Evolutionary conservation across 202 grass and related monocot genomes (phyloP).

Genomic region (Setaria viridis): DNA sequence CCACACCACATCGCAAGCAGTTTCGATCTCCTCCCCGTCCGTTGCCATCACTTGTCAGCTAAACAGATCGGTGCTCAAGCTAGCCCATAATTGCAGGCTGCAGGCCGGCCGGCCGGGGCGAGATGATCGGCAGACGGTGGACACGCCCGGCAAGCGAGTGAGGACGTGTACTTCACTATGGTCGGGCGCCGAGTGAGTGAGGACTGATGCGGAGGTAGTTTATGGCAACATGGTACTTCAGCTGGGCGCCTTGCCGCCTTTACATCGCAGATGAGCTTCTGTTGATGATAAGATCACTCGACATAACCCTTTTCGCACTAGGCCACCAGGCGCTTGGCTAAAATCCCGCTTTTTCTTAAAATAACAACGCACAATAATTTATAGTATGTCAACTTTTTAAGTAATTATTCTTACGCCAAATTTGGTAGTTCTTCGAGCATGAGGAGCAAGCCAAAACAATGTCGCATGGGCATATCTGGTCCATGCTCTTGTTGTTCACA

Average conservation of each 20-base stretch:
- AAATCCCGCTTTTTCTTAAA: neutral
- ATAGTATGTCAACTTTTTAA: no score
- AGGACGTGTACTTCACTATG: neutral
- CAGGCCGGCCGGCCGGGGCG: neutral
- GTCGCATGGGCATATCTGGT: neutral
- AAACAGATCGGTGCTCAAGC: no score
- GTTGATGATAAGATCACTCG: neutral
- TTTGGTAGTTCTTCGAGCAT: neutral
- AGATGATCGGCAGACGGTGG: neutral
- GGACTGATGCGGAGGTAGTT: neutral
- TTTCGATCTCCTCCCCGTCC: neutral
- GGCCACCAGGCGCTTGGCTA: neutral
- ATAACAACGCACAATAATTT: neutral
- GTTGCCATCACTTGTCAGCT: neutral
- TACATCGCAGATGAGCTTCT: neutral
- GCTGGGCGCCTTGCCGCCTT: neutral
- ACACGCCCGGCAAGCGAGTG: neutral
- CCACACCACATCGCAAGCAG: conserved; percentile 8
- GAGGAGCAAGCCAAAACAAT: neutral
- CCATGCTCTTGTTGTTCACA: no score
- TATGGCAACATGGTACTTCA: neutral
- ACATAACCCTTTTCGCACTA: neutral
- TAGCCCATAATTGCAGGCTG: neutral
- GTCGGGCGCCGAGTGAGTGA: neutral
- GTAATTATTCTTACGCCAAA: neutral